Evolutionary conservation across 176 grass and related monocot species (phyloP).

Genomic region (Lolium perenne): DNA sequence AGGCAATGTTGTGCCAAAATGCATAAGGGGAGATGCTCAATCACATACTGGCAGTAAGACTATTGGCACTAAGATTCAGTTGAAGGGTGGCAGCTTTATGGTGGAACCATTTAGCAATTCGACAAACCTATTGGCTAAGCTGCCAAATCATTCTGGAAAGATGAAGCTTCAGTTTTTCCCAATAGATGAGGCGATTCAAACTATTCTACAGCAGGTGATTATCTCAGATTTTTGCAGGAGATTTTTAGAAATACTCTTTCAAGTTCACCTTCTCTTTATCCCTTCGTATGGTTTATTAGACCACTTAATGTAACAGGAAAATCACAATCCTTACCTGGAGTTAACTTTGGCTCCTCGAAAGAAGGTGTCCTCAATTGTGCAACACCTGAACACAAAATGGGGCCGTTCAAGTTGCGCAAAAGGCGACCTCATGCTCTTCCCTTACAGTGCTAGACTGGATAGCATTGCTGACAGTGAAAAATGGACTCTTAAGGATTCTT

Average conservation of each 20-base stretch:
- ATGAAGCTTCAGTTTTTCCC: constrained; percentile 93
- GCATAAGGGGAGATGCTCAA: constrained; percentile 35
- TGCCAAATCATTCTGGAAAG: constrained; percentile 57
- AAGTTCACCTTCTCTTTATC: constrained; percentile 7
- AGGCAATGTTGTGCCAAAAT: constrained; percentile 54
- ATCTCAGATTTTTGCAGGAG: background rate
- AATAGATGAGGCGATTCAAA: constrained; percentile 66
- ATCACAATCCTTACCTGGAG: constrained; percentile 88
- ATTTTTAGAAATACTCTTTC: constrained; percentile 28
- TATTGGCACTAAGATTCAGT: constrained; percentile 23
- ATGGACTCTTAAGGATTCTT: constrained; percentile 78
- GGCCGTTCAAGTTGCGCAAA: constrained; percentile 54
- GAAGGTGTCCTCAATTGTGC: constrained; percentile 96
- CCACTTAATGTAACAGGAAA: constrained; percentile 60
- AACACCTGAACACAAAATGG: constrained; percentile 93
- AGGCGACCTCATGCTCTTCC: constrained; percentile 78
- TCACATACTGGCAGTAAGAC: background rate
- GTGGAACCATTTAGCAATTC: constrained; percentile 37
- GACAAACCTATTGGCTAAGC: constrained; percentile 39
- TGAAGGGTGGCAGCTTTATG: constrained; percentile 19
- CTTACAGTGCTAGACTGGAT: constrained; percentile 60
- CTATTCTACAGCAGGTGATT: constrained; percentile 75
- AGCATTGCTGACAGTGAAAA: constrained; percentile 54
- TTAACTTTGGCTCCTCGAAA: constrained; percentile 82
- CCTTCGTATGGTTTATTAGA: constrained; percentile 29